These are phyloP conservation scores for Rutstroemia sp. DNA, from an alignment of 2,329 filamentous ascomycete species.

Conservation along the genomic window DNA sequence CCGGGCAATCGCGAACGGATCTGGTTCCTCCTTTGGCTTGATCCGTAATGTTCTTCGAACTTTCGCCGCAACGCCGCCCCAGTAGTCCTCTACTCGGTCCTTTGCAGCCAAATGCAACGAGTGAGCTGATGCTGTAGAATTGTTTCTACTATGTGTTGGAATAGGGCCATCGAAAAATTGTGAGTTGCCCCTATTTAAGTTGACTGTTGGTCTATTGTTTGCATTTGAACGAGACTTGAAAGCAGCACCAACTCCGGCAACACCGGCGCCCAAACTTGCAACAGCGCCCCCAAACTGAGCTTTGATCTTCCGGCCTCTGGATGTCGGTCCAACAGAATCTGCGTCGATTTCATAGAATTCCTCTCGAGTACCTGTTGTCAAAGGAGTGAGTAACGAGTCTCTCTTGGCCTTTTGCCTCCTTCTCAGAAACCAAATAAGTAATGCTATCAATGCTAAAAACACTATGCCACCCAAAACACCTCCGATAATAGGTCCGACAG, in stretches of 20 bases:
- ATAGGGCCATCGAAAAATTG: slow-evolving; percentile 37
- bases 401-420: slow-evolving; percentile 18
- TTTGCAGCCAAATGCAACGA: slow-evolving; percentile 14
- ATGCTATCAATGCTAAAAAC: slow-evolving; percentile 21
- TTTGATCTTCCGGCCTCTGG: slow-evolving; percentile 15
- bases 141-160: slow-evolving; percentile 34
- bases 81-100: slow-evolving; percentile 39
- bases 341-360: slow-evolving; percentile 23
- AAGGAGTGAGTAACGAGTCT: slow-evolving; percentile 22
- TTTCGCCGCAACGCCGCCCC: slow-evolving; percentile 36
- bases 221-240: slow-evolving; percentile 23
- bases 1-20: slow-evolving; percentile 33
- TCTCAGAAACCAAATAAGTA: slow-evolving; percentile 23
- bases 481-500: slow-evolving; percentile 23
- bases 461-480: slow-evolving; percentile 25
- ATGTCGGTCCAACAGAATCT: slow-evolving; percentile 15
- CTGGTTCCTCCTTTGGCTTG: slow-evolving; percentile 26
- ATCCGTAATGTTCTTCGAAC: slow-evolving; percentile 34
- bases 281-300: slow-evolving; percentile 13
- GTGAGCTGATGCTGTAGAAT: slow-evolving; percentile 25
- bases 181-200: slow-evolving; percentile 46
- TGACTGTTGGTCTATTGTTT: slow-evolving; percentile 35
- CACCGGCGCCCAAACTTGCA: slow-evolving; percentile 16
- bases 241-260: slow-evolving; percentile 20
- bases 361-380: slow-evolving; percentile 16